Percentiles rank a stretch among this genome's conserved stretches.
Evolutionary conservation across 345 rosid genomes (phyloP).

Genomic region (Boechera stricta): DNA sequence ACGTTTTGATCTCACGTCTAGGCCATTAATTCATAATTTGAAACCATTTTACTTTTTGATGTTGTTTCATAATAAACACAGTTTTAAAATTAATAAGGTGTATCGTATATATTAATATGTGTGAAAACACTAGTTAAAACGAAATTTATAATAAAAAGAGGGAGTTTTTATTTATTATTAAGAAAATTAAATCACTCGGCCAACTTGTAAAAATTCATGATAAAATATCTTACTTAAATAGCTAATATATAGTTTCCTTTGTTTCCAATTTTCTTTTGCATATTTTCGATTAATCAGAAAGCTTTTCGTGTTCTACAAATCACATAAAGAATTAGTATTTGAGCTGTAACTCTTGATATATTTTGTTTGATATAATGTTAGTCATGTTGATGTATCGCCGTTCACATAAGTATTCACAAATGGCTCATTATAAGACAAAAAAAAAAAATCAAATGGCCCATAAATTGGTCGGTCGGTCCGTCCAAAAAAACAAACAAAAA

Average conservation of each 20-base stretch:
- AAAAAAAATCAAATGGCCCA: neutral
- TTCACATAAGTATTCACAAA: neutral
- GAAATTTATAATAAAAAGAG: too few relatives aligned
- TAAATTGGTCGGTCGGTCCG: neutral
- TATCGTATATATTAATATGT: too few relatives aligned
- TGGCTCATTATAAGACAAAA: neutral
- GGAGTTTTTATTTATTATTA: too few relatives aligned
- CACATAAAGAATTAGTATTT: neutral
- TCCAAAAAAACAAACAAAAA: neutral
- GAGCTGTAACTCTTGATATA: neutral
- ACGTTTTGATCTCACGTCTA: conserved; percentile 3
- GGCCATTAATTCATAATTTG: too few relatives aligned
- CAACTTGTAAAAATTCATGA: too few relatives aligned
- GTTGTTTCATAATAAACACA: too few relatives aligned
- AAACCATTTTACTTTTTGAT: too few relatives aligned
- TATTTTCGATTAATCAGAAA: neutral
- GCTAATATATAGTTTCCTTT: too few relatives aligned
- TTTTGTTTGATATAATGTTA: neutral
- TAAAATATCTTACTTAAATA: too few relatives aligned
- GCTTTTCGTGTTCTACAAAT: neutral
- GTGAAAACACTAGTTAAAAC: too few relatives aligned
- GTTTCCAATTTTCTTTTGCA: neutral
- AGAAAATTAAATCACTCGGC: too few relatives aligned
- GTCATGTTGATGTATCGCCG: neutral
- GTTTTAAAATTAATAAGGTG: too few relatives aligned